Evolutionary conservation across 129 eudicot genomes (phyloP), one percentile per base, ranked within the genome.

Genomic region (Artemisia annua): DNA sequence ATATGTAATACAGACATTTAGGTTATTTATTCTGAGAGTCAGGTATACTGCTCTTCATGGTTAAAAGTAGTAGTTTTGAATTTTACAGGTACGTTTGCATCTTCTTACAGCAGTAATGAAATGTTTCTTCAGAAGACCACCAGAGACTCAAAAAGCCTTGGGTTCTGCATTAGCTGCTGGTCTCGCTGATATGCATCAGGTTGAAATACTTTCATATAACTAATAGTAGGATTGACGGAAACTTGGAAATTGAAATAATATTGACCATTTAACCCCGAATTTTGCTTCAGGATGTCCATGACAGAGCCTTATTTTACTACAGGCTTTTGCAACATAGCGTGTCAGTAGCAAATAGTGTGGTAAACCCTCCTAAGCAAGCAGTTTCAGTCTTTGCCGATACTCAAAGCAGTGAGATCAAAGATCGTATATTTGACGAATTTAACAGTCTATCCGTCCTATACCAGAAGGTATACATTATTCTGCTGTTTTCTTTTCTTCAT

Each of bases 361-460:
- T 90, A 53, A 82, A 94, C 79, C 98, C 98, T 69, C 84, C 92
- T 59, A 94, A 94, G 84, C 98, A 94, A 90, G 96, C 98, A 44
- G 98, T 94, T 81, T 94, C 98, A 1, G 98, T 88, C 64, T 94
- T 94, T 78, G 98, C 98, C 12, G 98, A 94, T 63, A 87, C 91
- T 75, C 97, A 90, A 69, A 90, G 88, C 80, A 90, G 85, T 50
- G 98, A 94, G 81, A 88, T 94, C 78, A 94, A 86, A 82, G 98
- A 94, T 85, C 91, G 96, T 17, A 90, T 94, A 71, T 94, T 94
- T 71, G 98, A 94, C 44, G 98, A 94, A 64, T 94, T 94, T 78
- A 94, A 94, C 85, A 90, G 93, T 65, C 84, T 94, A 9, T 85
- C 98, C 63, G 96, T 94, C 57, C 80, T 94, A n/a, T 94, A 94